Percentiles rank a stretch among this genome's conserved stretches.
phyloP scores from a whole-genome alignment of 352 stramenopile species.

The Pythium coloratum region DNA sequence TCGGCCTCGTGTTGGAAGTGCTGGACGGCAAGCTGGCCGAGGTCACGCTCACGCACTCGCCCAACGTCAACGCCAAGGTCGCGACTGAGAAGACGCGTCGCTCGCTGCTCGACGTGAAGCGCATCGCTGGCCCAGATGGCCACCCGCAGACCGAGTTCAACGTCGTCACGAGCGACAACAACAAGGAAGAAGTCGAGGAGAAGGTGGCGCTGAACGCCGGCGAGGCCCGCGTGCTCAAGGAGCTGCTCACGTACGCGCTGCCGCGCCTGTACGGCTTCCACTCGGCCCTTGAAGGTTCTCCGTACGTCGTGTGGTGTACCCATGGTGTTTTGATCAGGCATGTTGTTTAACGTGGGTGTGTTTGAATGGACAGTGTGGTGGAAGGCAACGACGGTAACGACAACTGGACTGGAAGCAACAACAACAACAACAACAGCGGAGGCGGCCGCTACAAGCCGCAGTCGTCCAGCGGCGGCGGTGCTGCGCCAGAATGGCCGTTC shows the following conservation, averaged over 20 bases:
- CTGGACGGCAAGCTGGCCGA: constrained; percentile 65
- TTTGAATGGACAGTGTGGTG: constrained; percentile 39
- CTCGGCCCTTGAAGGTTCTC: constrained; percentile 64
- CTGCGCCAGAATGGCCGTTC: constrained; percentile 76
- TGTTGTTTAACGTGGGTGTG: neutral
- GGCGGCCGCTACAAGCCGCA: constrained; percentile 17
- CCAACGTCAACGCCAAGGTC: constrained; percentile 72
- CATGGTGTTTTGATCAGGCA: neutral
- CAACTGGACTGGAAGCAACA: constrained; percentile 28
- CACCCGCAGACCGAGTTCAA: constrained; percentile 61
- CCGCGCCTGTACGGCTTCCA: constrained; percentile 79
- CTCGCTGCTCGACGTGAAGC: constrained; percentile 46
- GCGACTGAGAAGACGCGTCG: constrained; percentile 50
- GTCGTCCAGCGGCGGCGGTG: constrained; percentile 18
- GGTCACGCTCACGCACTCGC: constrained; percentile 71
- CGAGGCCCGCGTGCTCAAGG: constrained; percentile 60
- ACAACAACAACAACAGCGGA: constrained; percentile 18
- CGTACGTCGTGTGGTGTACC: constrained; percentile 37
- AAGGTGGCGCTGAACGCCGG: constrained; percentile 56
- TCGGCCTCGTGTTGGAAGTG: constrained; percentile 75
- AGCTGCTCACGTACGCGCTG: constrained; percentile 78
- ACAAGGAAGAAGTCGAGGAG: constrained; percentile 47
- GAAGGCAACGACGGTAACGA: constrained; percentile 41
- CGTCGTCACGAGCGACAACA: constrained; percentile 32
- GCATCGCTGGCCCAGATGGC: constrained; percentile 40